Evolutionary conservation across 1,139 yeast genomes (phyloP), one percentile per base, ranked within the genome.

Genomic region (Saccharomycopsis hybrid): DNA sequence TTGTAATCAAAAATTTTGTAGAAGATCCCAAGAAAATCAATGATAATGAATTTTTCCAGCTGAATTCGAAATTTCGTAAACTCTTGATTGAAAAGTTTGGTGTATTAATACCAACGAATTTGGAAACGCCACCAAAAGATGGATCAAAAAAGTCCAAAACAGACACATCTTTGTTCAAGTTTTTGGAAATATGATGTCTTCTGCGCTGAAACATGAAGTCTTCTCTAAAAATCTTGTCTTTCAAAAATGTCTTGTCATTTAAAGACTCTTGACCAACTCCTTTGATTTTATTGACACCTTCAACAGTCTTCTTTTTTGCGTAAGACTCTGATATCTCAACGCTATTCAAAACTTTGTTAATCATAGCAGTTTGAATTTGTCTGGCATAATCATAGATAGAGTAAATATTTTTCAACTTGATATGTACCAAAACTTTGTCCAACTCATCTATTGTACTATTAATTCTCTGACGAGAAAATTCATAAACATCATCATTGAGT

Each of bases 121-220:
- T 55, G 41, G 71, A 52, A 54, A 82, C 75, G 1, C 84, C 77
- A 48, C 80, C 85, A 56, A 78, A 62, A 1, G 84, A 75, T 1
- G 89, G 89, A 59, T 90, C 95, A 61, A 90, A 72, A 59, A 89
- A 81, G 64, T 92, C 97, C 18, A 72, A 52, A 2, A 85, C 50
- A 13, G 82, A 78, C 44, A 90, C 74, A 38, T 77, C 74, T 37
- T 80, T 77, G 54, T 76, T 71, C 44, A 90, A 69, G 46, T 77
- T 72, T 57, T 83, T 79, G 39, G 79, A 75, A 41, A 82, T 67
- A 4, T 76, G 65, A 59, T 92, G 96, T 44, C 76, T 77, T 51
- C 75, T 74, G 58, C 90, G 79, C 2, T 88, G 77, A 59, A 89
- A 92, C 98, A 92, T 92, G 46, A 85, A 74, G 29, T 80, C 84